These are phyloP conservation scores for Colletotrichum horii DNA, from an alignment of 2,329 filamentous ascomycete genomes.

Conservation along the genomic window DNA sequence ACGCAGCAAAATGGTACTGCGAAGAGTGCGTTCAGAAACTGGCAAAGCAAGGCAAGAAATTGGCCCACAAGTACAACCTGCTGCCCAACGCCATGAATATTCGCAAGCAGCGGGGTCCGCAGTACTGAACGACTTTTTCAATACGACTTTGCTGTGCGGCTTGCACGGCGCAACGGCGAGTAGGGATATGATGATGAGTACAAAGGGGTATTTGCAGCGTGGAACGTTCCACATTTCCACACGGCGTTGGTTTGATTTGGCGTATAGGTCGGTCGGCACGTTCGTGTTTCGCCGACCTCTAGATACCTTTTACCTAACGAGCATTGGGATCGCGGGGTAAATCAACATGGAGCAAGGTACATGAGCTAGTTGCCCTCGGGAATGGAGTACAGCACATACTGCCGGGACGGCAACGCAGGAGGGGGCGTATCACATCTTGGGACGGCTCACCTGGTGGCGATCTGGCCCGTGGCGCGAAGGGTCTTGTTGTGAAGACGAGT, in stretches of 20 bases:
- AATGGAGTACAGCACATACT: conserved; percentile 19
- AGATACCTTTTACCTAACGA: background rate
- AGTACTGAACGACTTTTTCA: background rate
- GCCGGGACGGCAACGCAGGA: background rate
- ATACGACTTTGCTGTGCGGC: background rate
- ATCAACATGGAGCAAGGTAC: background rate
- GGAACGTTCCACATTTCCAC: background rate
- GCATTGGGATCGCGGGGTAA: background rate
- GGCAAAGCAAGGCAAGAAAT: conserved; percentile 59
- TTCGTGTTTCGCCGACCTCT: background rate
- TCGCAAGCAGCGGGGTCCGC: conserved; percentile 10
- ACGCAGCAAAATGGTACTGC: conserved; percentile 79
- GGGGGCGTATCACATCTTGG: background rate
- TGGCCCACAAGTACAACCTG: conserved; percentile 46
- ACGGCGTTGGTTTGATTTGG: conserved; percentile 5
- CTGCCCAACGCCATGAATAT: conserved; percentile 2
- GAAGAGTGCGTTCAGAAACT: conserved; percentile 76
- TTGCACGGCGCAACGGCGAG: background rate
- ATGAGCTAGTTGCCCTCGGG: background rate
- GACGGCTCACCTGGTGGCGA: background rate
- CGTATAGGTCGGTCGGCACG: background rate
- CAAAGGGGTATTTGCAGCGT: background rate
- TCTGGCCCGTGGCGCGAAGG: background rate
- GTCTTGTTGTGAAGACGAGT: background rate
- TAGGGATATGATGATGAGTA: background rate